phyloP scores from a whole-genome alignment of 2,329 filamentous ascomycete genomes.

The Daldinia sp. region DNA sequence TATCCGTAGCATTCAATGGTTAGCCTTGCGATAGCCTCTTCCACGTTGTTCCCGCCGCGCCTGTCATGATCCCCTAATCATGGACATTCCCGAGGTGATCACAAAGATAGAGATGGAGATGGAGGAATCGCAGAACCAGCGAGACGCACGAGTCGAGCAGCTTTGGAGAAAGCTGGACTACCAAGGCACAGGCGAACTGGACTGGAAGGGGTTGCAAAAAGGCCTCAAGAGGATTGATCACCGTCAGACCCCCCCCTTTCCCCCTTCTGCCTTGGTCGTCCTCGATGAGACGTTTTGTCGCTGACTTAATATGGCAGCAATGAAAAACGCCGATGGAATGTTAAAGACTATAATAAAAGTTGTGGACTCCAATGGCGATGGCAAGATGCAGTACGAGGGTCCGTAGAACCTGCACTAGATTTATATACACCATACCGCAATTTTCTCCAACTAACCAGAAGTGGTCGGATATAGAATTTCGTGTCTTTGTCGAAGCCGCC shows the following conservation, averaged over 20 bases:
- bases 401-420: slow-evolving; percentile 46
- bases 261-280: slow-evolving; percentile 20
- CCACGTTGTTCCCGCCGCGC: slow-evolving; percentile 20
- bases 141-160: slow-evolving; percentile 81
- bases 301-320: slow-evolving; percentile 52
- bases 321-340: slow-evolving; percentile 92
- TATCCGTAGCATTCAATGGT: slow-evolving; percentile 41
- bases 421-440: not conserved
- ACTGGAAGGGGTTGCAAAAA: slow-evolving; percentile 83
- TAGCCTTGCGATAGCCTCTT: slow-evolving; percentile 37
- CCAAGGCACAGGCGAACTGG: slow-evolving; percentile 78
- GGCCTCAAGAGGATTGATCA: slow-evolving; percentile 91
- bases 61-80: slow-evolving; percentile 54
- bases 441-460: slow-evolving; percentile 3
- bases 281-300: slow-evolving; percentile 10
- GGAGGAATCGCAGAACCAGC: slow-evolving; percentile 78
- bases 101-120: slow-evolving; percentile 68
- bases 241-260: slow-evolving; percentile 63
- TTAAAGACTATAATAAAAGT: slow-evolving; percentile 80
- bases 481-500: slow-evolving; percentile 83
- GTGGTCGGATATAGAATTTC: slow-evolving; percentile 73
- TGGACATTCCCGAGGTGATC: slow-evolving; percentile 60
- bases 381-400: slow-evolving; percentile 92
- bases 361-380: slow-evolving; percentile 88
- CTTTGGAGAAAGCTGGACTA: slow-evolving; percentile 87